Evolutionary conservation across 768 basidiomycete genomes (phyloP), one percentile per base, ranked within the genome.

Genomic region (Serendipita vermifera): DNA sequence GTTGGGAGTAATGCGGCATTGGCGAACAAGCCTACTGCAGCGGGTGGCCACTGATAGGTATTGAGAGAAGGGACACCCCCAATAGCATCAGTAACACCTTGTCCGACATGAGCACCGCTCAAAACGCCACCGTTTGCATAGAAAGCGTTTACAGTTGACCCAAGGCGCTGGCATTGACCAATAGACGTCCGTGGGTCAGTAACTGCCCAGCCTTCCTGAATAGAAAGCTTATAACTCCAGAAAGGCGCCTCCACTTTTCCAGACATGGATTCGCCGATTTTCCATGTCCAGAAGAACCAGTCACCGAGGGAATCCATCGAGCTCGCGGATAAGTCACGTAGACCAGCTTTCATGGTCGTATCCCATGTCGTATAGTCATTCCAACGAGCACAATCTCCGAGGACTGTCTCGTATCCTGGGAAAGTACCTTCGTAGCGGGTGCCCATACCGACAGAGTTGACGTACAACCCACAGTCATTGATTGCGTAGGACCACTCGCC

Each of bases 101-200:
- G 64, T 63, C 62, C 4, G 64, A 29, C 20, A 58, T 36, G 54
- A 64, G 58, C n/a, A 43, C 11, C n/a, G 55, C 57, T n/a, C 36
- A 11, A 33, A 58, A 59, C 55, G 54, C 31, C 33, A 26, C 15
- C 9, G 26, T 41, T 26, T 17, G 27, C 14, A 22, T 43, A 27
- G 38, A 32, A 31, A 20, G 41, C 35, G 17, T 68, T 67, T 31
- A 70, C 48, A 20, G 59, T 57, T 20, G 64, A 61, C 61, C 73
- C 73, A 33, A 60, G 60, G 22, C 72, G 67, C 66, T 1, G 27
- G 59, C 59, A 71, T 56, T 20, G 72, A 72, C 93, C 94, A 27
- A 72, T 70, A 3, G 88, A 83, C 0, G 63, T 75, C 69, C 9
- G 60, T 57, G 26, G 73, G 72, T 17, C 88, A 3, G 63, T 73